Percentiles rank a stretch among this genome's conserved stretches.
phyloP scores from a whole-genome alignment of 2,329 filamentous ascomycete genomes.

The Penicillium olsonii region DNA sequence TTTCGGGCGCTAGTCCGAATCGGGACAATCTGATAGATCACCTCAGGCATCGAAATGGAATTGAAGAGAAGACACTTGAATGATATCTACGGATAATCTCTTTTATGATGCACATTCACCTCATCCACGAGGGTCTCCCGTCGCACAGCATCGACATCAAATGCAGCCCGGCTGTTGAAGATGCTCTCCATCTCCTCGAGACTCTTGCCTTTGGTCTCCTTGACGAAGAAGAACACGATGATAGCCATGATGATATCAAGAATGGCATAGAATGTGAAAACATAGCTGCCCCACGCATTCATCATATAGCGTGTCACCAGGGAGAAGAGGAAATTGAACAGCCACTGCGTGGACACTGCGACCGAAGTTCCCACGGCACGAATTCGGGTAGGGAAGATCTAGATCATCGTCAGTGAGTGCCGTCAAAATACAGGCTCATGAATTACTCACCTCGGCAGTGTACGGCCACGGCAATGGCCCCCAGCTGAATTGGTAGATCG shows the following conservation, averaged over 20 bases:
- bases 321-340: constrained; percentile 47
- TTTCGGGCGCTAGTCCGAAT: too few species aligned
- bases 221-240: constrained; percentile 40
- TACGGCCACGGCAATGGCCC: constrained; percentile 40
- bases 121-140: constrained; percentile 12
- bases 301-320: constrained; percentile 45
- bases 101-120: constrained; percentile 1
- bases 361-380: constrained; percentile 42
- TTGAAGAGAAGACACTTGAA: too few species aligned
- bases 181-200: constrained; percentile 44
- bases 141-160: constrained; percentile 22
- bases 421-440: neutral
- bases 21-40: too few species aligned
- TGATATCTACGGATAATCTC: neutral
- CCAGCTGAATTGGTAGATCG: constrained; percentile 36
- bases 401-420: neutral
- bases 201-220: constrained; percentile 42
- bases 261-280: constrained; percentile 44
- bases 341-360: constrained; percentile 40
- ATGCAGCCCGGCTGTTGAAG: constrained; percentile 25
- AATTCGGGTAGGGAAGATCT: constrained; percentile 44
- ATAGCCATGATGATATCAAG: constrained; percentile 37
- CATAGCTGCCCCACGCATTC: constrained; percentile 41
- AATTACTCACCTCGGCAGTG: constrained; percentile 28
- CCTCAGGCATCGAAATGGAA: too few species aligned